Conservation (phyloP, 2,329 filamentous ascomycete species). For the Pestalotiopsis sp. region DNA sequence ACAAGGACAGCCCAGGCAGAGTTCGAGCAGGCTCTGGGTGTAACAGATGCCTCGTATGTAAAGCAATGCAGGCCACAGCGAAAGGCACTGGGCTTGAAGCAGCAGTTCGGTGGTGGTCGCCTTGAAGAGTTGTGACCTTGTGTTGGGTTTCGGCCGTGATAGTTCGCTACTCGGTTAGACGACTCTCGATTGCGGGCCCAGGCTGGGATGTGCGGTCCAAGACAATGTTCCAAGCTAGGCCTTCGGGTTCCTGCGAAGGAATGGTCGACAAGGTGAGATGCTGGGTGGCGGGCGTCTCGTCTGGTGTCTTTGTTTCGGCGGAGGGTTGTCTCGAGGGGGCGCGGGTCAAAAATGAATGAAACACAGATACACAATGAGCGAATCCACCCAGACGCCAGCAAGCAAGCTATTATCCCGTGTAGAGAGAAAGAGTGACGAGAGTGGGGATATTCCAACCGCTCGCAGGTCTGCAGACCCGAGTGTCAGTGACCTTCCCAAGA, state of each 20-base stretch:
- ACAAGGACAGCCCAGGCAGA: constrained; percentile 1
- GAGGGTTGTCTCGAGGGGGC: neutral
- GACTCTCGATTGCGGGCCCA: neutral
- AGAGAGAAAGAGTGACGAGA: neutral
- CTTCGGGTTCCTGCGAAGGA: constrained; percentile 22
- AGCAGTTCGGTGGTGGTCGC: neutral
- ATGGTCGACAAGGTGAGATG: neutral
- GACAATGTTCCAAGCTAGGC: constrained; percentile 27
- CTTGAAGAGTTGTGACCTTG: neutral
- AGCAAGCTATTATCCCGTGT: neutral
- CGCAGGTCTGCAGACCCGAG: neutral
- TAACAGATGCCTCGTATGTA: neutral
- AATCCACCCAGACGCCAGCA: neutral
- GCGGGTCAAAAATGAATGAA: constrained; percentile 2
- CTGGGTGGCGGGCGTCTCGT: neutral
- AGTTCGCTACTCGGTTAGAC: neutral
- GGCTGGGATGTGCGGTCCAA: constrained; percentile 10
- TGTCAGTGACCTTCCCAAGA: constrained; percentile 4
- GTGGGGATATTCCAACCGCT: neutral
- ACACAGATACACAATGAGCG: constrained; percentile 2
- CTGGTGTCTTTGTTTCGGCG: constrained; percentile 14
- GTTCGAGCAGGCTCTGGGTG: neutral
- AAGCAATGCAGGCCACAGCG: neutral
- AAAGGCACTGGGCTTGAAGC: neutral
- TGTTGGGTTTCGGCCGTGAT: neutral